Base-by-base conservation (phyloP, 129 eudicot genomes). In the Flaveria robusta region DNA sequence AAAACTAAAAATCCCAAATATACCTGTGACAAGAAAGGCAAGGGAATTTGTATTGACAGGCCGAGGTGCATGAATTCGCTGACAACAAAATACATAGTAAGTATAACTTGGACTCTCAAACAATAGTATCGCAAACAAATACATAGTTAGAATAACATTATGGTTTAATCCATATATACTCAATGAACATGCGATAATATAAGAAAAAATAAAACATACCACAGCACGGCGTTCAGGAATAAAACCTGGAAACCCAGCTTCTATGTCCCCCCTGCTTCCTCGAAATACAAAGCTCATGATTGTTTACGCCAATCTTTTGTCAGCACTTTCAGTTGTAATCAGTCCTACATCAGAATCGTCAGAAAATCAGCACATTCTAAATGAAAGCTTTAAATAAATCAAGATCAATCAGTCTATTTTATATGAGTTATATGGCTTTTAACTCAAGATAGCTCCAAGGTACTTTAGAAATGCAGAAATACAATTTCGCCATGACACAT, bases 11-110 rank as follows among this genome's bases (percentile, higher is more conserved):
- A 12, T 29, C 16, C 22, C 9, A 19, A 10, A 46, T 15, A 72
- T 75, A 93, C 98, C 97, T 84, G 98, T 93, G 75, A 93, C 89
- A 79, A 93, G 91, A 81, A 93, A 93, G 70, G 97, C 98, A 26
- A 93, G 92, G 65, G 98, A 93, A 79, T 90, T 93, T 45, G 92
- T 81, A 78, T 90, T 88, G 72, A 90, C 96, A 29, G 98, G 97
- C 23, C 98, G 88, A 37, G 95, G 71, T 55, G 92, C 91, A 86
- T 88, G 98, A 67, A 87, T 86, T 23, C 98, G 96, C 98, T 93
- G 81, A 75, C 67, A 34, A 31, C 24, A 75, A 24, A 54, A 65
- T 11, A 69, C 42, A 77, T 18, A 46, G 68, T 84, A 54, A 79
- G 79, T 47, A 73, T 22, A 63, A 54, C 88, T 83, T 88, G 98